Base-by-base conservation (phyloP, 805 yeast genomes). In the Hanseniaspora guilliermondii region DNA sequence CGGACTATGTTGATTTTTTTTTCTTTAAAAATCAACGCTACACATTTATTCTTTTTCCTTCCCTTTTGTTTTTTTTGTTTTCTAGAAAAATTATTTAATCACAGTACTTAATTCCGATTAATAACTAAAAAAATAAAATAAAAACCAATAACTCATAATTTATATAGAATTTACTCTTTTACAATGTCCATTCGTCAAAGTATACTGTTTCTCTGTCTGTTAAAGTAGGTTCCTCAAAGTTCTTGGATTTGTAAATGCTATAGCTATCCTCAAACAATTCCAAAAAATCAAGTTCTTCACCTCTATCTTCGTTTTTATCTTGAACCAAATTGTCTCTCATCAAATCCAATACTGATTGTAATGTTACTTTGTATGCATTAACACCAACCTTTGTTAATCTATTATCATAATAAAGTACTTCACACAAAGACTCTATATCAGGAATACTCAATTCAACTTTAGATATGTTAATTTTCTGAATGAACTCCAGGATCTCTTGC, bases 331-430 rank as follows among this genome's bases (percentile, higher is more conserved):
- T 33, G 33, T 49, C 42, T 6, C 53, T 30, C 55, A 63, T 87
- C 53, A 85, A 78, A 61, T 82, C 89, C 44, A 84, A 66, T 1
- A 85, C 81, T 63, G 89, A 82, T 60, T 83, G 87, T 80, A 91
- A 82, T 1, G 96, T 84, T 0, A 94, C 93, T 61, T 76, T 79
- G 67, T 83, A 91, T 44, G 80, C 76, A 59, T 82, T 81, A 30
- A 77, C 71, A 41, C 74, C 73, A 2, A 80, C 72, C 54, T 75
- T 71, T 64, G 88, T 97, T 49, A 93, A 65, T 65, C 82, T 85
- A 61, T 88, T 96, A 62, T 93, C 98, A 66, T 76, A 87, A 1
- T 84, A 80, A 46, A 93, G 70, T 16, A 93, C 97, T 59, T 88
- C 94, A 66, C 97, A 87, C 22, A 93, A 71, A 0, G 94, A 73